Conservation (phyloP, 2,329 filamentous ascomycete species). For the Pseudocercospora macadamiae region DNA sequence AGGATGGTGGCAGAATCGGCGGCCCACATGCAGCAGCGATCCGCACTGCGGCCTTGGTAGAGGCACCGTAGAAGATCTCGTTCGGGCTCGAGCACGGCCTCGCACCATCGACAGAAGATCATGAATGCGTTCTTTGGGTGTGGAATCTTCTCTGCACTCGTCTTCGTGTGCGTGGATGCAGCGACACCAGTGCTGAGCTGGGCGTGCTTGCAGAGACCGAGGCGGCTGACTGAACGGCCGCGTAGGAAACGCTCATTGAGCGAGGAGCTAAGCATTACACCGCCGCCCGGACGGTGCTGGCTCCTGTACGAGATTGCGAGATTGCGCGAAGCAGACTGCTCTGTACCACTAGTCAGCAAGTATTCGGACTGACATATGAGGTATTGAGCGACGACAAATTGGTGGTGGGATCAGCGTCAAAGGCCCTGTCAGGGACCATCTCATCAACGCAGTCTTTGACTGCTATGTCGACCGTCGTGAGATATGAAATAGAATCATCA, state of each 20-base stretch:
- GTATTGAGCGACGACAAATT: neutral
- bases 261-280: slow-evolving; percentile 24
- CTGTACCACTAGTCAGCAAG: neutral
- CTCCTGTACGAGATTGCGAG: slow-evolving; percentile 10
- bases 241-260: slow-evolving; percentile 2
- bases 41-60: neutral
- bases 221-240: neutral
- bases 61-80: neutral
- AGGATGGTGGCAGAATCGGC: neutral
- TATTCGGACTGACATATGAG: neutral
- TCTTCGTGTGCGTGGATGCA: slow-evolving; percentile 18
- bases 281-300: slow-evolving; percentile 24
- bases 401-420: slow-evolving; percentile 28
- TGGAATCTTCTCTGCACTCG: slow-evolving; percentile 17
- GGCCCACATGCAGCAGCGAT: neutral
- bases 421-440: slow-evolving; percentile 43
- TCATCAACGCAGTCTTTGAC: slow-evolving; percentile 43
- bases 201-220: slow-evolving; percentile 19
- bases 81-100: neutral
- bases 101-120: slow-evolving; percentile 9
- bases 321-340: neutral
- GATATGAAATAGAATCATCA: slow-evolving; percentile 41
- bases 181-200: slow-evolving; percentile 18
- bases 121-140: slow-evolving; percentile 22
- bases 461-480: slow-evolving; percentile 49